Evolutionary conservation across 2,329 filamentous ascomycete species (phyloP), one percentile per base, ranked within the genome.

Genomic region (Penicillium nordicum): DNA sequence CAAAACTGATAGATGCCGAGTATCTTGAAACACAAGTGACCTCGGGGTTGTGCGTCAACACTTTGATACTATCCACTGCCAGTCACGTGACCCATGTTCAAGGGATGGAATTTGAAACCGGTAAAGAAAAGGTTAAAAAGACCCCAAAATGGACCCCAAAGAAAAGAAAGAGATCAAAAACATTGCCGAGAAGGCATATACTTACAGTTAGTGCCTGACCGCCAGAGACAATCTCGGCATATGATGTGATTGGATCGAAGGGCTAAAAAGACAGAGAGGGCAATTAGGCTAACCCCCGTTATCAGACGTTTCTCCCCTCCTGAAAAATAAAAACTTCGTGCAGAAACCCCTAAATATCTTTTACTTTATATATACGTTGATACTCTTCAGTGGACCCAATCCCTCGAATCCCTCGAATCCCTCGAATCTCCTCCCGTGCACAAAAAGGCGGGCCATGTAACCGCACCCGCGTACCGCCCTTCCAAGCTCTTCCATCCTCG

Each of bases 361-460:
- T 42, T 40, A 16, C 41, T 29, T 42, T 36, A 27, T 12, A 38
- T 29, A 34, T 43, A 30, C 48, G 16, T 45, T 40, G 8, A 57
- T 36, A 36, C 6, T 34, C 23, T 11, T 36, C 42, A 37, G 52
- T 54, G 52, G 52, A 55, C 11, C 36, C 36, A 34, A 34, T 34
- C 12, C 34, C 7, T 40, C 18, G 8, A 40, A 41, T 41, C 12
- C 21, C 23, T 42, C 21, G 40, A 42, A 25, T 25, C 18, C 29
- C 44, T 52, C 58, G 50, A 61, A 59, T 54, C 56, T 32, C 37
- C 47, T 46, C 59, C 62, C 62, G 62, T 59, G 57, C 62, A 54
- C 57, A 48, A 37, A 58, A 55, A 57, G 53, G 44, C 57, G 47
- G 51, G 50, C 47, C 51, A 59, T 66, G 61, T 65, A 59, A 61